These are phyloP conservation scores for Candida pseudocylindracea DNA, from an alignment of 1,139 yeast species.

Conservation along the genomic window DNA sequence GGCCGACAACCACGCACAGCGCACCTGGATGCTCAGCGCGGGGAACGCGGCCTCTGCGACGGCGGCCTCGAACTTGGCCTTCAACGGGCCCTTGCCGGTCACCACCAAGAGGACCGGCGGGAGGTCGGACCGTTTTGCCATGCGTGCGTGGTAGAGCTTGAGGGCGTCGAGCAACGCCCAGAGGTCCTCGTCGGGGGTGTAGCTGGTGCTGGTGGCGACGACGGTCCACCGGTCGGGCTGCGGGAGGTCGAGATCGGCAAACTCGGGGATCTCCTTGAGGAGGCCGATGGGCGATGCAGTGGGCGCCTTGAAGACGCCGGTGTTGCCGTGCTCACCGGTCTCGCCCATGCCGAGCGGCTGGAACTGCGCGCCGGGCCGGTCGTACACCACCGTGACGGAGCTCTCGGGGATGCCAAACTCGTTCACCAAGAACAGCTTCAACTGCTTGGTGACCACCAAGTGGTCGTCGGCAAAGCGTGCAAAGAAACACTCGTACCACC, in stretches of 20 bases:
- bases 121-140: conserved; percentile 3
- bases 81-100: conserved; percentile 91
- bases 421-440: conserved; percentile 35
- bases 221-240: conserved; percentile 25
- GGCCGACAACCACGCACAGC: conserved; percentile 52
- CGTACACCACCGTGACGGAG: conserved; percentile 30
- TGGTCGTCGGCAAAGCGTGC: conserved; percentile 46
- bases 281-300: conserved; percentile 1
- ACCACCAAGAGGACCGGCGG: conserved; percentile 45
- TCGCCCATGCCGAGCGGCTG: conserved; percentile 13
- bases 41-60: conserved; percentile 18
- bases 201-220: conserved; percentile 72
- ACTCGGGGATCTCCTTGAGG: conserved; percentile 9
- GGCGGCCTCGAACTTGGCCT: conserved; percentile 20
- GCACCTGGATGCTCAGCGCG: conserved; percentile 4
- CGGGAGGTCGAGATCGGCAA: conserved; percentile 8
- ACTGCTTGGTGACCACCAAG: conserved; percentile 57
- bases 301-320: conserved; percentile 1
- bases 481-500: conserved; percentile 30
- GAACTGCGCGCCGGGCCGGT: conserved; percentile 56
- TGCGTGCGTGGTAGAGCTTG: conserved; percentile 23
- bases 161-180: conserved; percentile 47
- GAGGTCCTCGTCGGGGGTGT: conserved; percentile 91
- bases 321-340: too few species aligned
- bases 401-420: conserved; percentile 24